Evolutionary conservation across 805 yeast genomes (phyloP), one percentile per base, ranked within the genome.

Genomic region (Pichia cabralensis): DNA sequence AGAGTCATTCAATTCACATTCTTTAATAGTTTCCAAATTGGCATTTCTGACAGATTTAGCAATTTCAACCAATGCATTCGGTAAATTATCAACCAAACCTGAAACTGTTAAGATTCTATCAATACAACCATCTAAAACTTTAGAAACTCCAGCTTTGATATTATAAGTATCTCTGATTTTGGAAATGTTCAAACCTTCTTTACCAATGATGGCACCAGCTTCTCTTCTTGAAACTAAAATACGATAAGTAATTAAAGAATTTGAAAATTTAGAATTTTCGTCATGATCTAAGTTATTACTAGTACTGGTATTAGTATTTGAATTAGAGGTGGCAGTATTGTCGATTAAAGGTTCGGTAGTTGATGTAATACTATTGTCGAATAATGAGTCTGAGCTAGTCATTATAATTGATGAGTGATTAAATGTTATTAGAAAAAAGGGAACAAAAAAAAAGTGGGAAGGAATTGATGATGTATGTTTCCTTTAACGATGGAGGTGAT

Each of bases 151-250:
- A 5, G 94, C 94, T 52, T 80, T 82, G 39, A 86, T 85, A 36
- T 71, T 69, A 21, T 89, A 81, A 39, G 71, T 71, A 32, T 74
- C 84, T 44, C 95, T 68, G 30, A 86, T 73, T 23, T 71, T 67
- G 36, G 86, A 80, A 40, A 86, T 85, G 36, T 79, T 79, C 32
- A 69, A 65, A 30, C 96, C 96, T 44, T 74, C 80, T 45, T 80
- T 80, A 35, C 96, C 96, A 47, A 86, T 86, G 42, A 86, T 74
- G 41, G 85, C 81, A 13, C 95, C 95, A 10, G 94, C 88, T 56
- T 86, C 96, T 51, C 79, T 80, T 36, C 86, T 72, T 3, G 92
- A 76, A 14, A 86, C 80, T 20, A 86, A 65, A 1, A 84, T 70
- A 39, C 86, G 61, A 52, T 48, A 63, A 8, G 62, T 57, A 25